A percentile compares a stretch with the other conserved stretches of the same genome.
These are phyloP conservation scores for Talaromyces sp. DNA, from an alignment of 2,329 filamentous ascomycete species.

Conservation along the genomic window DNA sequence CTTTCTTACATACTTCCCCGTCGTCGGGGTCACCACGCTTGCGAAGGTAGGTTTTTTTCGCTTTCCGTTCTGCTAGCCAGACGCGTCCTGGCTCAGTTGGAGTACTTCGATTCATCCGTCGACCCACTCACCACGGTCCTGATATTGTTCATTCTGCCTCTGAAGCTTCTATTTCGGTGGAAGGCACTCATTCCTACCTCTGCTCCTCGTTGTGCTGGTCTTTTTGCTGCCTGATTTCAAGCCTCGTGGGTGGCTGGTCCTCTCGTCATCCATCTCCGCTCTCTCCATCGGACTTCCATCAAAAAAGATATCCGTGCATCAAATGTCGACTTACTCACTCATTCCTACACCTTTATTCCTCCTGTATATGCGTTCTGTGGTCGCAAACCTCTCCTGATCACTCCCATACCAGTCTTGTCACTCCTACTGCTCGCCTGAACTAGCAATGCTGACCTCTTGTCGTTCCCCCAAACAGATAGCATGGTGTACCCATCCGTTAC, in stretches of 20 bases:
- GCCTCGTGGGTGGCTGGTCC: slow-evolving; percentile 17
- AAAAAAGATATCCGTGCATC: slow-evolving; percentile 36
- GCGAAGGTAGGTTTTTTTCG: slow-evolving; percentile 53
- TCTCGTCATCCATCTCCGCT: slow-evolving; percentile 27
- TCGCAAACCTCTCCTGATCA: slow-evolving; percentile 35
- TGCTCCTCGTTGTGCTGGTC: slow-evolving; percentile 22
- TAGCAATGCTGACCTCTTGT: slow-evolving; percentile 43
- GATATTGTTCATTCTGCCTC: slow-evolving; percentile 22
- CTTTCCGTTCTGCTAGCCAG: slow-evolving; percentile 30
- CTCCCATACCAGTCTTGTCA: slow-evolving; percentile 22
- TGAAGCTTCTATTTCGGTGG: slow-evolving; percentile 21
- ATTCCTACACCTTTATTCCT: slow-evolving; percentile 23
- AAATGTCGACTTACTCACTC: slow-evolving; percentile 29
- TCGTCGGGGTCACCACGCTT: slow-evolving; percentile 51
- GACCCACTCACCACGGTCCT: slow-evolving; percentile 34
- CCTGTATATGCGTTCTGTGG: slow-evolving; percentile 24
- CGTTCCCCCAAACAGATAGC: slow-evolving; percentile 40
- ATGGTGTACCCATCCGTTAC: slow-evolving; percentile 45
- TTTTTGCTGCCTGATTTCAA: slow-evolving; percentile 24
- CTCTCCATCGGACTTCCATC: slow-evolving; percentile 39
- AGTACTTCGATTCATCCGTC: slow-evolving; percentile 39
- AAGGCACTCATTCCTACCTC: slow-evolving; percentile 20
- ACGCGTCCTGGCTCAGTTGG: slow-evolving; percentile 34
- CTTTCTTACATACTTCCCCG: slow-evolving; percentile 23
- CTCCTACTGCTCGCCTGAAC: slow-evolving; percentile 24